Conservation (phyloP, 2,329 filamentous ascomycete genomes). For the Penicillium sp. region DNA sequence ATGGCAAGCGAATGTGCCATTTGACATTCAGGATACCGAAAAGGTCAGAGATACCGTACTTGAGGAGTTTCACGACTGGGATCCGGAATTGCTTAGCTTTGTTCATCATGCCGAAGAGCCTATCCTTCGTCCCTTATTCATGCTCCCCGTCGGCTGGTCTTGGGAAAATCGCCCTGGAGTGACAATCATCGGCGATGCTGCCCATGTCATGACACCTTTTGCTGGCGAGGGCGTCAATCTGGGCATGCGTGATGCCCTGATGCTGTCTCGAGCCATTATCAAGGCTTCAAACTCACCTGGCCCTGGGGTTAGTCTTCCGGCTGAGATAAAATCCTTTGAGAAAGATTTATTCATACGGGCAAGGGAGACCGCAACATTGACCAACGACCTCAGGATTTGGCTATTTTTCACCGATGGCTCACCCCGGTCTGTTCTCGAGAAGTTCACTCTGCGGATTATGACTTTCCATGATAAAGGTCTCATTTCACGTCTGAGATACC, state of each 20-base stretch:
- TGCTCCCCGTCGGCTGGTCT: conserved; percentile 29
- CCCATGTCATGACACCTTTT: conserved; percentile 36
- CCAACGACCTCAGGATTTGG: conserved; percentile 5
- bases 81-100: conserved; percentile 22
- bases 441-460: not conserved
- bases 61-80: conserved; percentile 11
- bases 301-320: not conserved
- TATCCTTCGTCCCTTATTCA: conserved; percentile 21
- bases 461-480: conserved; percentile 2
- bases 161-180: conserved; percentile 28
- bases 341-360: conserved; percentile 1
- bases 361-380: conserved; percentile 1
- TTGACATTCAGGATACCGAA: conserved; percentile 2
- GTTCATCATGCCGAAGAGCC: conserved; percentile 17
- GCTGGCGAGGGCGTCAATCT: conserved; percentile 31
- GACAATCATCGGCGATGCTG: conserved; percentile 33
- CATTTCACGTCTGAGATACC: not conserved
- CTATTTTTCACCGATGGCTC: conserved; percentile 6
- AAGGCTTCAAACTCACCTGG: conserved; percentile 7
- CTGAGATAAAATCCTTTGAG: conserved; percentile 5
- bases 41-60: not conserved
- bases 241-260: conserved; percentile 11
- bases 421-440: conserved; percentile 7
- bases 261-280: conserved; percentile 24
- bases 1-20: conserved; percentile 10